A percentile compares a stretch with the other conserved stretches of the same genome.
These are phyloP conservation scores for Chlorociboria aeruginascens DNA, from an alignment of 495 filamentous ascomycete species.

Conservation along the genomic window DNA sequence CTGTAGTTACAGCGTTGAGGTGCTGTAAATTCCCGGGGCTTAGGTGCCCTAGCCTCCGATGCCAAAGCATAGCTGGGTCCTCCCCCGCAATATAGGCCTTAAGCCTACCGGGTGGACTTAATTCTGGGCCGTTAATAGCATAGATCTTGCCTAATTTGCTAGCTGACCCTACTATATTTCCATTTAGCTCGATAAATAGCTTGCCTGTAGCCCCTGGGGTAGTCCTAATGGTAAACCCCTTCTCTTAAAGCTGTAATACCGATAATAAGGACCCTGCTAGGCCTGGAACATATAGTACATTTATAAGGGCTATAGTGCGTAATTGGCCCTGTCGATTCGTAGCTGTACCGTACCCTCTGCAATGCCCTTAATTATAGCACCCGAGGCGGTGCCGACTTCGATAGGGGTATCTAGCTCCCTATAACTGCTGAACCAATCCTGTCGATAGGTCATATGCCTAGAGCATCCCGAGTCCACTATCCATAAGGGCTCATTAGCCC, in stretches of 20 bases:
- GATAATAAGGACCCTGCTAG: background rate
- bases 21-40: background rate
- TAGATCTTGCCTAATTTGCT: background rate
- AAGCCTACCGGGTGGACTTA: background rate
- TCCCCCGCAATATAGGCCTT: too few species aligned
- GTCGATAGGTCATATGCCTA: background rate
- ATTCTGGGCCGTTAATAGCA: background rate
- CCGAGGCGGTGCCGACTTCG: background rate
- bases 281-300: background rate
- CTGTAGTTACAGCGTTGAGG: background rate
- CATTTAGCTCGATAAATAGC: background rate
- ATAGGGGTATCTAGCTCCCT: background rate
- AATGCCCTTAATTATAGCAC: background rate
- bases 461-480: background rate
- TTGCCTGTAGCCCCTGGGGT: too few species aligned
- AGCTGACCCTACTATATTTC: background rate
- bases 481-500: background rate
- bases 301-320: background rate
- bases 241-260: conserved; percentile 3
- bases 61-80: background rate
- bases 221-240: background rate
- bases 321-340: background rate
- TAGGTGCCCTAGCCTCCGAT: background rate
- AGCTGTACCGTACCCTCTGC: background rate
- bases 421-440: background rate